Percentiles rank a stretch among this genome's conserved stretches.
Evolutionary conservation across 2,329 filamentous ascomycete species (phyloP).

Genomic region (Sclerotinia trifoliorum): DNA sequence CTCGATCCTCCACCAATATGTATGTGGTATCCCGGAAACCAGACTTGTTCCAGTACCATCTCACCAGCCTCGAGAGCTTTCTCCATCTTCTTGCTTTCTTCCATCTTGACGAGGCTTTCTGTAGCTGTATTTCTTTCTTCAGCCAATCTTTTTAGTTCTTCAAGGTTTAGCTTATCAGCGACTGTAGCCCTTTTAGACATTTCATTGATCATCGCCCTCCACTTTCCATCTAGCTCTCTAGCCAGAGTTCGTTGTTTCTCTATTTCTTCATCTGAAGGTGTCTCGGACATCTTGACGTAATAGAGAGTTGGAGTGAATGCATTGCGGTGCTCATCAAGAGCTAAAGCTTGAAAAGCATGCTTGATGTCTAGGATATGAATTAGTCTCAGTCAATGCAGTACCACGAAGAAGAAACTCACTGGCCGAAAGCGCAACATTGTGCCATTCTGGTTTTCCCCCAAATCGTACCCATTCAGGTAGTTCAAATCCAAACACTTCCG

Average conservation of each 20-base stretch:
- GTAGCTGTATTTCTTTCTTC: background rate
- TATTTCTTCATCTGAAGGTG: background rate
- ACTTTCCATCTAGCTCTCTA: background rate
- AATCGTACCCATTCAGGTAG: background rate
- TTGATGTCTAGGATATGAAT: conserved; percentile 39
- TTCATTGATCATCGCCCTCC: background rate
- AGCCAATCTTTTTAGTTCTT: background rate
- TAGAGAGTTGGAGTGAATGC: conserved; percentile 43
- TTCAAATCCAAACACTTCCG: conserved; percentile 2
- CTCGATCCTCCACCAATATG: conserved; percentile 29
- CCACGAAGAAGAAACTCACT: background rate
- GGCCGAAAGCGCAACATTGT: conserved; percentile 3
- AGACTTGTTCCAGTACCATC: conserved; percentile 29
- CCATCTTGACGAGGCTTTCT: background rate
- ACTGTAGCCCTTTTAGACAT: background rate
- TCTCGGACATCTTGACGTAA: conserved; percentile 23
- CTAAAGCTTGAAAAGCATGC: conserved; percentile 50
- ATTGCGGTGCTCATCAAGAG: conserved; percentile 48
- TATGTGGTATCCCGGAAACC: conserved; percentile 32
- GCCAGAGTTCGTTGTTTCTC: background rate
- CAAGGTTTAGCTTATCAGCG: background rate
- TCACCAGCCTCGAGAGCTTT: background rate
- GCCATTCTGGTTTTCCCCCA: conserved; percentile 10
- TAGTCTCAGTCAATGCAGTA: background rate
- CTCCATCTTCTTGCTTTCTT: conserved; percentile 27